Base-by-base conservation (phyloP, 495 filamentous ascomycete species). In the Penicillium pulvis region DNA sequence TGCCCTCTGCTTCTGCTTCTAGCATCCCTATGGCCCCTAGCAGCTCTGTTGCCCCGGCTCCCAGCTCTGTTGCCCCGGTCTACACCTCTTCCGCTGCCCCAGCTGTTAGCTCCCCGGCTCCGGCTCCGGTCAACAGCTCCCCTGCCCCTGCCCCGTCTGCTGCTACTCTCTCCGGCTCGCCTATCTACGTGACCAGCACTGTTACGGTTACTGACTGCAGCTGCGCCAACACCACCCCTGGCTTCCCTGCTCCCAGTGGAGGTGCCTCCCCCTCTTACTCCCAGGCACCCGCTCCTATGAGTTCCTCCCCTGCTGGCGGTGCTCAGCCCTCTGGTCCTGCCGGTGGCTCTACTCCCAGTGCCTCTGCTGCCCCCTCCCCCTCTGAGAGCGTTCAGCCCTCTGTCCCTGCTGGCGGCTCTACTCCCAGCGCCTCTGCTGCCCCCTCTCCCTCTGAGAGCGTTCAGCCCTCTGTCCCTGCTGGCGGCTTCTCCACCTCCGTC, bases 161-260 rank as follows among this genome's bases (percentile, higher is more conserved):
- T 6, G 54, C 61, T 39, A 19, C 56, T 31, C 45, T 64, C n/a
- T 23, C 59, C 4, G 59, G 56, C 26, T 58, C 63, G 23, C 54
- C 61, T 11, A 36, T 50, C 19, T 63, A 58, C 26, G 46, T 67
- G 31, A 45, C 58, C 23, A 70, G 52, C 35, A 71, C 68, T 44
- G 44, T 71, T 39, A 70, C 65, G 16, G 57, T 67, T 3, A 73
- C 67, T 28, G 62, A 58, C 11, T 68, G 63, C 51, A 55, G 51
- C 53, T 71, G 64, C 57, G 5, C 59, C 42, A 49, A 30, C 19
- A 23, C 4, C 26, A 33, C 41, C 47, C 55, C 66, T 33, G 59
- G 56, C 35, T 24, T 46, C 10, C 57, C 64, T 49, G 55, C 56
- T 12, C 43, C 64, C 19, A 51, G 23, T 31, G 19, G 45, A 17